These are phyloP conservation scores for Phialophora expanda DNA, from an alignment of 2,329 filamentous ascomycete genomes.

Conservation along the genomic window DNA sequence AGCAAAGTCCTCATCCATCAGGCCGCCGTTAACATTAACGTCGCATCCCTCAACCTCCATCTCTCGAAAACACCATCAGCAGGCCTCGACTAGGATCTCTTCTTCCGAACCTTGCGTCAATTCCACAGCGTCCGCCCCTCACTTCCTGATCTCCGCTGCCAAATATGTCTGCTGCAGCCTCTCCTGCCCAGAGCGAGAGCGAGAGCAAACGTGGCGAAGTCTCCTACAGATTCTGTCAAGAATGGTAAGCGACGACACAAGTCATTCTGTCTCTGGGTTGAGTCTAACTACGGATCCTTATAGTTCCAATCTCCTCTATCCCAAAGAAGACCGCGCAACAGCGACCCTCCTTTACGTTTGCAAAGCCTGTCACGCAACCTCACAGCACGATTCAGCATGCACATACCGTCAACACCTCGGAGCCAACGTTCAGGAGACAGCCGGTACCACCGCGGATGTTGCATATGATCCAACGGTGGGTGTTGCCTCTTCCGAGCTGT, in stretches of 20 bases:
- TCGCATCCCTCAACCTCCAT: background rate
- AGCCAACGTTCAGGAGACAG: constrained; percentile 89
- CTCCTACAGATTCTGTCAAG: constrained; percentile 95
- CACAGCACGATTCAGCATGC: constrained; percentile 83
- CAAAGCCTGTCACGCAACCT: constrained; percentile 90
- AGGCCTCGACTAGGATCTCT: background rate
- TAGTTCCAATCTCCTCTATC: constrained; percentile 95
- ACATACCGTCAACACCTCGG: constrained; percentile 95
- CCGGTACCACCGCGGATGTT: constrained; percentile 96
- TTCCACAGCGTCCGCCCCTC: background rate
- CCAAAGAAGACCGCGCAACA: constrained; percentile 85
- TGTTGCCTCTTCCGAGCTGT: constrained; percentile 50
- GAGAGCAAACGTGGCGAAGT: constrained; percentile 63
- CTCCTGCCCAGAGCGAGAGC: constrained; percentile 49
- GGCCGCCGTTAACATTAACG: background rate
- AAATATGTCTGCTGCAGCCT: constrained; percentile 44
- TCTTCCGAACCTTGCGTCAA: background rate
- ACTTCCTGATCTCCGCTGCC: background rate
- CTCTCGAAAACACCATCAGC: background rate
- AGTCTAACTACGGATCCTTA: background rate
- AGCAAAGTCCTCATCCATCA: background rate
- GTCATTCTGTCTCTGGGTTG: constrained; percentile 4
- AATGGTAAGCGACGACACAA: constrained; percentile 67
- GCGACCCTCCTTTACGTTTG: constrained; percentile 93
- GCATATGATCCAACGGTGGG: constrained; percentile 98